Evolutionary conservation across 139 green algal species (phyloP).

Genomic region (Micromonas commoda): DNA sequence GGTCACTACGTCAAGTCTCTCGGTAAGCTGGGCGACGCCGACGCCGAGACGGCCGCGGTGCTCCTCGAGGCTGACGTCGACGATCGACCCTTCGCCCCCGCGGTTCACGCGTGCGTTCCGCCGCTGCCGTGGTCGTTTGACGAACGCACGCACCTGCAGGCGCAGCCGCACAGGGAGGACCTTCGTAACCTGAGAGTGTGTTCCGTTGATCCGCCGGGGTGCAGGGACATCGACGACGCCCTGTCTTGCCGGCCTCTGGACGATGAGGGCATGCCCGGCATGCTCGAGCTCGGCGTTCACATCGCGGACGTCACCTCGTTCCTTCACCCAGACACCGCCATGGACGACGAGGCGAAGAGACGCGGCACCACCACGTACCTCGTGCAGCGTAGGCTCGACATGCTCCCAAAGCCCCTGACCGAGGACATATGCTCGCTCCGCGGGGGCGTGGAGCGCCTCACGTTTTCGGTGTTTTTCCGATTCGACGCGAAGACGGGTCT

Average conservation of each 20-base stretch:
- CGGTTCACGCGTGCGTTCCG: constrained; percentile 89
- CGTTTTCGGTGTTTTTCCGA: constrained; percentile 45
- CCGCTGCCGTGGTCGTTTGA: constrained; percentile 70
- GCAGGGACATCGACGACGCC: constrained; percentile 51
- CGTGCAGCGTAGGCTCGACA: constrained; percentile 51
- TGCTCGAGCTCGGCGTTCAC: constrained; percentile 37
- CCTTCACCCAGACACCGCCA: constrained; percentile 36
- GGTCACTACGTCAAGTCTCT: constrained; percentile 48
- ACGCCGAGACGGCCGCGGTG: constrained; percentile 70
- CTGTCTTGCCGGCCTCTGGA: constrained; percentile 42
- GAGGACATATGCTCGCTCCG: constrained; percentile 50
- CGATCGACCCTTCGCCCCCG: constrained; percentile 44
- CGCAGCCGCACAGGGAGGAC: constrained; percentile 34
- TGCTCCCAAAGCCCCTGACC: constrained; percentile 51
- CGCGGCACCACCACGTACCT: constrained; percentile 50
- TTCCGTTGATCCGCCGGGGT: constrained; percentile 46
- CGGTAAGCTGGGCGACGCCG: constrained; percentile 44
- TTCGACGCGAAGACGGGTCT: constrained; percentile 11
- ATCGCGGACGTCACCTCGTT: constrained; percentile 56
- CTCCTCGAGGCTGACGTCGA: constrained; percentile 52
- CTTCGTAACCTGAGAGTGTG: constrained; percentile 35
- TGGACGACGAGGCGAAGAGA: constrained; percentile 43
- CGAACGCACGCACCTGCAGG: background rate
- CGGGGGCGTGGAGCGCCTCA: constrained; percentile 42
- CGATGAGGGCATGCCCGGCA: background rate